Evolutionary conservation across 305 asterid species (phyloP).

Genomic region (Solanum hybrid): DNA sequence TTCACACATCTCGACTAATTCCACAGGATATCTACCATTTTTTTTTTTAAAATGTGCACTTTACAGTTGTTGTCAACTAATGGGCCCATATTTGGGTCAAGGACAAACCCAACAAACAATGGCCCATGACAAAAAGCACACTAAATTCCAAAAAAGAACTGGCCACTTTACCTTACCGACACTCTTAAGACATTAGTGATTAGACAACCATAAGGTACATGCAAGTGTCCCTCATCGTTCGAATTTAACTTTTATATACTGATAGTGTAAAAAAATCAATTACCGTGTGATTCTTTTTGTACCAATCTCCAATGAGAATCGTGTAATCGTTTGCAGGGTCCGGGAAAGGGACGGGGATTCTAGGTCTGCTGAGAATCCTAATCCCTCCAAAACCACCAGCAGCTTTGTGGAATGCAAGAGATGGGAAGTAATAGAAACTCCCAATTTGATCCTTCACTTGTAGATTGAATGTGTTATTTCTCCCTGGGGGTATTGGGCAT

Average conservation of each 20-base stretch:
- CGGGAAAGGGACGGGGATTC: slow-evolving; percentile 78
- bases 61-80: not conserved
- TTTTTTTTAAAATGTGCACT: not conserved
- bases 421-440: slow-evolving; percentile 85
- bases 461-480: slow-evolving; percentile 72
- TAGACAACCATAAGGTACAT: not conserved
- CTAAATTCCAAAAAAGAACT: not conserved
- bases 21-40: not conserved
- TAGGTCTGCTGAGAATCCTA: slow-evolving; percentile 63
- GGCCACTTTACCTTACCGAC: not conserved
- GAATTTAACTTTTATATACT: not conserved
- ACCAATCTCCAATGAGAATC: slow-evolving; percentile 82
- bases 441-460: slow-evolving; percentile 98
- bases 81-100: not conserved
- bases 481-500: slow-evolving; percentile 90
- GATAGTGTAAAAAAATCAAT: not conserved
- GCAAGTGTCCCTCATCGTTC: not conserved
- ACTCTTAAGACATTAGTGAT: not conserved
- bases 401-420: slow-evolving; percentile 80
- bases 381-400: slow-evolving; percentile 93
- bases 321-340: slow-evolving; percentile 63
- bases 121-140: slow-evolving; percentile 3
- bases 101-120: not conserved
- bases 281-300: slow-evolving; percentile 73
- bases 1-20: not conserved